Base-by-base conservation (phyloP, 1,139 yeast genomes). In the Kazachstania sp. region DNA sequence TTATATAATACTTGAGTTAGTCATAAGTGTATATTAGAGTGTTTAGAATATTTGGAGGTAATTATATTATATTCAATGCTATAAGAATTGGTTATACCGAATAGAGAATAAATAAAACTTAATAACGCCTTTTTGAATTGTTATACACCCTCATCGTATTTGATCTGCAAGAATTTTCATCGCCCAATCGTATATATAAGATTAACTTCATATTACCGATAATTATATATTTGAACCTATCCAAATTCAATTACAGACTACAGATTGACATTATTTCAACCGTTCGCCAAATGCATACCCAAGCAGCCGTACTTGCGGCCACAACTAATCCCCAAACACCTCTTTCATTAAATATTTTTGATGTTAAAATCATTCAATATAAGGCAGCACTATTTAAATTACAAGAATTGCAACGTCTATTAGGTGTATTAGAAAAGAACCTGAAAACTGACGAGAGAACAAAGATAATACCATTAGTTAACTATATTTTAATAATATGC, bases 261-360 rank as follows among this genome's bases (percentile, higher is more conserved):
- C 28, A 13, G 4, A 37, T 16, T 16, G 6, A 23, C 8, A 3
- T 9, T 23, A 7, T 7, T 23, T 23, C 6, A 23, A 23, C 15
- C 20, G 3, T 26, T 16, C n/a, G 23, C 3, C 39, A 29, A 11
- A 59, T 59, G 64, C 50, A 54, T 40, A 61, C 63, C 12, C 60
- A 54, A 45, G 63, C 65, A 34, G 66, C 65, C 19, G 64, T 64
- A 15, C 41, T 48, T 28, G 59, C 57, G 9, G 49, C 61, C 2
- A 44, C 49, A 30, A 55, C 59, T 3, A 41, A 43, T 7, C 42
- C 51, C 11, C 51, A 46, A 36, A 57, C 54, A 11, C 51, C 61
- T 1, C 48, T 52, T 16, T 48, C 53, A 26, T 48, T 64, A 38
- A 64, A 60, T 45, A 41, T 53, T 3, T 55, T 46, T 39, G 66